These are phyloP conservation scores for Talaromyces atroroseus DNA, from an alignment of 2,329 filamentous ascomycete species.

Conservation along the genomic window DNA sequence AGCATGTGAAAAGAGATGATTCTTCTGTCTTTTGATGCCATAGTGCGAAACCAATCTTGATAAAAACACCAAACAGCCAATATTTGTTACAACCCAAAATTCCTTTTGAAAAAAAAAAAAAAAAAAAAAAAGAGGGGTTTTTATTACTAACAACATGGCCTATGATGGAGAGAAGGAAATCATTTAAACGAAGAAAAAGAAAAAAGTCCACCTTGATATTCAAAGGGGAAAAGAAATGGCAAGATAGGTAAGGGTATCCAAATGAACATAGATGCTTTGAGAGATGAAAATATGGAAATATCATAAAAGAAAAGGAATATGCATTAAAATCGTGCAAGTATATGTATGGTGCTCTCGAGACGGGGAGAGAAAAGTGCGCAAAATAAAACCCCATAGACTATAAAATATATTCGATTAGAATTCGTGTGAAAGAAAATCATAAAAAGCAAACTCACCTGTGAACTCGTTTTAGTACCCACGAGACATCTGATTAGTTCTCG, in stretches of 20 bases:
- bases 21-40: slow-evolving; percentile 3
- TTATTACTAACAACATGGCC: background rate
- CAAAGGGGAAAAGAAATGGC: slow-evolving; percentile 21
- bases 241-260: slow-evolving; percentile 17
- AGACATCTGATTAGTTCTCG: background rate
- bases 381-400: background rate
- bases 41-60: background rate
- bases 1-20: background rate
- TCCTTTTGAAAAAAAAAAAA: background rate
- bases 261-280: slow-evolving; percentile 13
- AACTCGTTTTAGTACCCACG: background rate
- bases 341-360: background rate
- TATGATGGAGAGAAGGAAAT: background rate
- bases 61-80: background rate
- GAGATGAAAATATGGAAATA: slow-evolving; percentile 7
- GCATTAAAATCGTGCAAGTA: slow-evolving; percentile 7
- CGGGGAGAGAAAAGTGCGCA: background rate
- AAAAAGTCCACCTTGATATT: background rate
- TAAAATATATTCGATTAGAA: background rate
- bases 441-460: background rate
- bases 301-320: background rate
- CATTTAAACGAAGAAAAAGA: background rate
- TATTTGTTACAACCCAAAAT: background rate
- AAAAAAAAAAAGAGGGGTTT: background rate
- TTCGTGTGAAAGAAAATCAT: background rate